phyloP scores from a whole-genome alignment of 345 rosid species.

The Lepidium aucheri region DNA sequence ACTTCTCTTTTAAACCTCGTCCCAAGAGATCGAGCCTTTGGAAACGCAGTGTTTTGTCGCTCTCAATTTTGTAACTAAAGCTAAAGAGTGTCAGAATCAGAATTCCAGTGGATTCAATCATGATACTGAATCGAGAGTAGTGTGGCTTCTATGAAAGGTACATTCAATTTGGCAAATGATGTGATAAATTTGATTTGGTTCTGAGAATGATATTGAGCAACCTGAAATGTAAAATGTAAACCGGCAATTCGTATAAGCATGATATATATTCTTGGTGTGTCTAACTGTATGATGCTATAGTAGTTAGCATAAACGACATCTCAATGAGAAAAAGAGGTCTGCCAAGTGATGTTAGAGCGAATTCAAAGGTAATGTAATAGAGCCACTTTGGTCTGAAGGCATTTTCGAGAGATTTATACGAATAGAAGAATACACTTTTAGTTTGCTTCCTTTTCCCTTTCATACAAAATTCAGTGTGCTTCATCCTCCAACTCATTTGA shows the following conservation, averaged over 20 bases:
- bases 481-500: background rate
- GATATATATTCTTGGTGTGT: background rate
- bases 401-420: background rate
- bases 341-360: background rate
- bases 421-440: conserved; percentile 1
- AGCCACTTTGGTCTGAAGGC: background rate
- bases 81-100: background rate
- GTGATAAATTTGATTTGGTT: background rate
- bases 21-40: conserved; percentile 28
- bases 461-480: conserved; percentile 17
- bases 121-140: conserved; percentile 4
- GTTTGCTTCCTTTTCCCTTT: conserved; percentile 1
- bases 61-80: conserved; percentile 25
- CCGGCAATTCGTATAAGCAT: background rate
- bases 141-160: conserved; percentile 8
- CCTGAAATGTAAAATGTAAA: background rate
- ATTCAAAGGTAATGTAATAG: background rate
- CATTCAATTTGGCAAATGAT: background rate
- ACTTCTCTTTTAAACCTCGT: conserved; percentile 25
- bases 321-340: no score
- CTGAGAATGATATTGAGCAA: background rate
- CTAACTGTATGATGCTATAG: background rate
- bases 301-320: background rate
- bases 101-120: background rate
- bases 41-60: conserved; percentile 34